phyloP scores from a whole-genome alignment of 2,329 filamentous ascomycete genomes.

The Penicillium freii region DNA sequence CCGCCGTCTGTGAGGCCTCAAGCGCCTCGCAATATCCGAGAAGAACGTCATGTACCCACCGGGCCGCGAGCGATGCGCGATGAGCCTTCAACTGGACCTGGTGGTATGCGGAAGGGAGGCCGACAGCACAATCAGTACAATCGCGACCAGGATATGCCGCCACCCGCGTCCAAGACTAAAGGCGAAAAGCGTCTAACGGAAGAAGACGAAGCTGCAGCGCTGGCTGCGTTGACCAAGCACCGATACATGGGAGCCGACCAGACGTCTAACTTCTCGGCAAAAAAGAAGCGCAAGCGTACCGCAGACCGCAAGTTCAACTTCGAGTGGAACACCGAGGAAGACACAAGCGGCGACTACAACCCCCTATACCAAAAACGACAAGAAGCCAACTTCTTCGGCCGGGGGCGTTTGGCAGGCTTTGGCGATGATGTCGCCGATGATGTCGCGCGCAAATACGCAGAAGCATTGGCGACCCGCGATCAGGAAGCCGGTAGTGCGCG shows the following conservation, averaged over 20 bases:
- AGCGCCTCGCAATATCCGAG: constrained; percentile 20
- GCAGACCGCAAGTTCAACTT: constrained; percentile 99
- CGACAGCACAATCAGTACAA: constrained; percentile 5
- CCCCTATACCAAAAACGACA: constrained; percentile 70
- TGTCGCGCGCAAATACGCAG: constrained; percentile 57
- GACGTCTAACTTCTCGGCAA: constrained; percentile 86
- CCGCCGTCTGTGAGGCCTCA: constrained; percentile 18
- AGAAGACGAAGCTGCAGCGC: constrained; percentile 61
- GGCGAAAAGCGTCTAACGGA: constrained; percentile 47
- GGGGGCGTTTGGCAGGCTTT: constrained; percentile 66
- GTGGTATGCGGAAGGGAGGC: constrained; percentile 44
- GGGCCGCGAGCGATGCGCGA: constrained; percentile 68
- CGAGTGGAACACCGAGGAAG: constrained; percentile 93
- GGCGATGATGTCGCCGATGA: constrained; percentile 56
- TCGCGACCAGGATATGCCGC: constrained; percentile 52
- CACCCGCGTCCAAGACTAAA: constrained; percentile 43
- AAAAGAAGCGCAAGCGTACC: constrained; percentile 91
- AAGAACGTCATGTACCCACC: constrained; percentile 53
- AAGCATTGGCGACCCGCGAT: constrained; percentile 72
- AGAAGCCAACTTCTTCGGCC: constrained; percentile 67
- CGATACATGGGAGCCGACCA: constrained; percentile 90
- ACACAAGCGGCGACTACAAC: constrained; percentile 82
- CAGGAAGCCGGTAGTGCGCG: constrained; percentile 71
- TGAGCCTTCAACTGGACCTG: constrained; percentile 50
- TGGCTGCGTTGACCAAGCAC: constrained; percentile 71